A percentile compares a stretch with the other conserved stretches of the same genome.
phyloP scores from a whole-genome alignment of 1,284 basidiomycete species.

The Porodaedalea pini region DNA sequence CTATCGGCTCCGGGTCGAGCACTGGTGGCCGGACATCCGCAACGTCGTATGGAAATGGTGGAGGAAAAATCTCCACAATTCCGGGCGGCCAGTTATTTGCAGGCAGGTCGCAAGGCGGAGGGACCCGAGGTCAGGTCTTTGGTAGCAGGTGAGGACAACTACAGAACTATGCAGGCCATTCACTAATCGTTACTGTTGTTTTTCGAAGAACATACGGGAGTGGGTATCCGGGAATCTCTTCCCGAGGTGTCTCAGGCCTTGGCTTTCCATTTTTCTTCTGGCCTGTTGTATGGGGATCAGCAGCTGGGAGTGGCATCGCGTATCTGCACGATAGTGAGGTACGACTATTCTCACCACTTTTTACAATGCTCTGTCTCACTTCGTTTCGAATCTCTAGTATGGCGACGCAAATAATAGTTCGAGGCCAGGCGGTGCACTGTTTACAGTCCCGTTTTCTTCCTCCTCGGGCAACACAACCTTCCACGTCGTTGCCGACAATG shows the following conservation, averaged over 20 bases:
- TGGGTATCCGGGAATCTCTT: slow-evolving; percentile 47
- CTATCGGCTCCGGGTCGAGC: slow-evolving; percentile 19
- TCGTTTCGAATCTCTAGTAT: slow-evolving; percentile 39
- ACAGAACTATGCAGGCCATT: neutral
- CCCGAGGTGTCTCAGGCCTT: slow-evolving; percentile 41
- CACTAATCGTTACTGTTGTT: neutral
- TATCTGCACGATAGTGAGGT: slow-evolving; percentile 46
- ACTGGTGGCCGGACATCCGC: slow-evolving; percentile 11
- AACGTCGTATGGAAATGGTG: slow-evolving; percentile 37
- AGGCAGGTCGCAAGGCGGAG: slow-evolving; percentile 42
- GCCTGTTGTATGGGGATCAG: slow-evolving; percentile 52
- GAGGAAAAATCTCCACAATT: slow-evolving; percentile 34
- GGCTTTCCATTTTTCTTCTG: slow-evolving; percentile 58
- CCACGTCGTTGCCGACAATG: slow-evolving; percentile 22
- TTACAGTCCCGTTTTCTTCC: slow-evolving; percentile 48
- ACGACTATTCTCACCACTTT: slow-evolving; percentile 1
- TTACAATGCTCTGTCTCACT: neutral
- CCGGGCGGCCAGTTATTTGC: slow-evolving; percentile 40
- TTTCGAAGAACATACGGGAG: slow-evolving; percentile 49
- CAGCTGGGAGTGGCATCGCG: slow-evolving; percentile 22
- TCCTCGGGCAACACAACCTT: slow-evolving; percentile 32
- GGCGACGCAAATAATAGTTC: slow-evolving; percentile 48
- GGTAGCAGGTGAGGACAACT: slow-evolving; percentile 29
- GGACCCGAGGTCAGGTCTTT: slow-evolving; percentile 35
- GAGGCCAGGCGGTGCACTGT: slow-evolving; percentile 56